A percentile compares a stretch with the other conserved stretches of the same genome.
phyloP scores from a whole-genome alignment of 176 grass and related monocot genomes.

The Ensete glaucum region DNA sequence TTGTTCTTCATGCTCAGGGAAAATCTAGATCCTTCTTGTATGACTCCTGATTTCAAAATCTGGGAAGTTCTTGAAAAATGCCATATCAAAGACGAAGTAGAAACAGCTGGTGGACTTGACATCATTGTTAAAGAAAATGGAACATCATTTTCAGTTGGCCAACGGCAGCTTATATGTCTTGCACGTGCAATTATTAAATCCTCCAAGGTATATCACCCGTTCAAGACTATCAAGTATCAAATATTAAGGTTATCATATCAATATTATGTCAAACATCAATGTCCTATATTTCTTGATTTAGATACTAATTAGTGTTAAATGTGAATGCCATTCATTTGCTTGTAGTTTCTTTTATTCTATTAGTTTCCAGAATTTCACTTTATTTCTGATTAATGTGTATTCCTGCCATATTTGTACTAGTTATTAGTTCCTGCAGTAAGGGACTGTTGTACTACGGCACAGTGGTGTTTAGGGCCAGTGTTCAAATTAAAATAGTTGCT shows the following conservation, averaged over 20 bases:
- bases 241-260: neutral
- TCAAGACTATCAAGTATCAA: neutral
- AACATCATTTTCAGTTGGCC: conserved; percentile 74
- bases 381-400: too few species aligned
- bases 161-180: conserved; percentile 80
- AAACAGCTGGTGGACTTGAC: conserved; percentile 68
- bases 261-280: too few species aligned
- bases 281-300: too few species aligned
- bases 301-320: too few species aligned
- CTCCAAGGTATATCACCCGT: conserved; percentile 48
- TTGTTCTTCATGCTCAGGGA: conserved; percentile 37
- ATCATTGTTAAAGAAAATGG: conserved; percentile 72
- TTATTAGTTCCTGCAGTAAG: too few species aligned
- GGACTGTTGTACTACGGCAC: too few species aligned
- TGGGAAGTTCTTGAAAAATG: conserved; percentile 97
- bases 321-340: too few species aligned
- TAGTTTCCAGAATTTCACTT: too few species aligned
- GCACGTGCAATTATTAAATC: conserved; percentile 79
- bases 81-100: conserved; percentile 69
- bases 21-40: conserved; percentile 77
- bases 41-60: conserved; percentile 45
- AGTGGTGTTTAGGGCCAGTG: too few species aligned
- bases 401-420: too few species aligned
- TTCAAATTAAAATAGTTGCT: too few species aligned
- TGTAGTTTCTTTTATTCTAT: too few species aligned